phyloP scores from a whole-genome alignment of 2,329 filamentous ascomycete genomes.

The Ceratocystis huliohia region DNA sequence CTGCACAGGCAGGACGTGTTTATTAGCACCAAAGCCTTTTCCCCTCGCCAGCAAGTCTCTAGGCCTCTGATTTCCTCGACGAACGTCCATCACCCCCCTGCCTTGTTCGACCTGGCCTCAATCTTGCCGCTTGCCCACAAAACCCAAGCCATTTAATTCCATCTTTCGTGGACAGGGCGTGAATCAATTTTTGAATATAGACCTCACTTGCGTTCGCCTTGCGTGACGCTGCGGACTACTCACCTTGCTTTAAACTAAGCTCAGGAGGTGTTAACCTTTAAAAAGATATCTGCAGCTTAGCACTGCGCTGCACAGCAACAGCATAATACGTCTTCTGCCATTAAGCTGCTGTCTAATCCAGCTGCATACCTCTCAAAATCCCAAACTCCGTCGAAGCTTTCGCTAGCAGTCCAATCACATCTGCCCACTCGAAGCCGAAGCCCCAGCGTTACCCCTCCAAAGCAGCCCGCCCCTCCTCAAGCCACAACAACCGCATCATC shows the following conservation, averaged over 20 bases:
- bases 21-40: too few species aligned
- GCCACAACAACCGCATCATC: not conserved
- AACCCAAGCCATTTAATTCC: too few species aligned
- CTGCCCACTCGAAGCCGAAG: not conserved
- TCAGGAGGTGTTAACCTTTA: too few species aligned
- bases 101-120: constrained; percentile 9
- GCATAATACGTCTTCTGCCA: not conserved
- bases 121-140: not conserved
- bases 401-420: not conserved
- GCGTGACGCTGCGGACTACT: too few species aligned
- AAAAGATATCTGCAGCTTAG: too few species aligned
- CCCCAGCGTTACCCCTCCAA: not conserved
- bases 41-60: too few species aligned
- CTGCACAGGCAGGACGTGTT: too few species aligned
- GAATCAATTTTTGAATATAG: too few species aligned
- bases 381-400: constrained; percentile 1
- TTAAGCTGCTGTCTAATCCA: not conserved
- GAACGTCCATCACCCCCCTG: not conserved
- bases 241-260: too few species aligned
- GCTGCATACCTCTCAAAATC: not conserved
- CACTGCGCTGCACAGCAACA: not conserved
- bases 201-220: too few species aligned
- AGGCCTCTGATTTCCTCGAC: not conserved
- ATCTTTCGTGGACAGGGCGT: too few species aligned
- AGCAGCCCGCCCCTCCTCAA: not conserved